These are phyloP conservation scores for Zymoseptoria crescenta DNA, from an alignment of 2,329 filamentous ascomycete species.

Conservation along the genomic window DNA sequence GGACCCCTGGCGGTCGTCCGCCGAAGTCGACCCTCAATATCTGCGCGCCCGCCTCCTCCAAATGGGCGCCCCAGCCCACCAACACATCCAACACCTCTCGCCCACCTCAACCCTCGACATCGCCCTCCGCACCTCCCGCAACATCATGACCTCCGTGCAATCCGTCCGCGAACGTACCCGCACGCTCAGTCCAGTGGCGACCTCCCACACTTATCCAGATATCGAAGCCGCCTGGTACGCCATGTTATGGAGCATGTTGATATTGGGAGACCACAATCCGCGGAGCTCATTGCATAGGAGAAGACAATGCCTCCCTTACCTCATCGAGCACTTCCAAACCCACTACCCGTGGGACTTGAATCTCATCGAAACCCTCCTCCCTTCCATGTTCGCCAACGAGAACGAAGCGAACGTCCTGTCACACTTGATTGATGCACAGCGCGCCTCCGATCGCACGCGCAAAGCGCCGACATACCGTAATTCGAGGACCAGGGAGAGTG, in stretches of 20 bases:
- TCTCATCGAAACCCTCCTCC: slow-evolving; percentile 60
- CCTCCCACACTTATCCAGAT: slow-evolving; percentile 34
- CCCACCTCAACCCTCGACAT: slow-evolving; percentile 60
- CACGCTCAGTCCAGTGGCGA: slow-evolving; percentile 23
- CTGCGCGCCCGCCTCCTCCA: slow-evolving; percentile 51
- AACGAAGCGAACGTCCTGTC: slow-evolving; percentile 48
- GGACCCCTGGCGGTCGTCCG: slow-evolving; percentile 66
- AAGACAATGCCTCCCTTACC: slow-evolving; percentile 54
- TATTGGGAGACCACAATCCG: slow-evolving; percentile 30
- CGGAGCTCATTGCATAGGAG: slow-evolving; percentile 28
- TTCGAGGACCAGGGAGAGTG: not conserved
- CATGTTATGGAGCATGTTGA: slow-evolving; percentile 60
- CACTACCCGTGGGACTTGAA: slow-evolving; percentile 64
- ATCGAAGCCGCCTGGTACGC: slow-evolving; percentile 60
- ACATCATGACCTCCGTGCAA: slow-evolving; percentile 68
- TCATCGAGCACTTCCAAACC: slow-evolving; percentile 57
- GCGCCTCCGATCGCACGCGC: slow-evolving; percentile 48
- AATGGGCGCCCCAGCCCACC: slow-evolving; percentile 36
- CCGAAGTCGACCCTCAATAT: slow-evolving; percentile 54
- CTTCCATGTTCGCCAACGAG: slow-evolving; percentile 50
- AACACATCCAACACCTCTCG: slow-evolving; percentile 49
- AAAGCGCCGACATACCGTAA: slow-evolving; percentile 32
- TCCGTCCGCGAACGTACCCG: slow-evolving; percentile 33
- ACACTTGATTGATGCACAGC: slow-evolving; percentile 49
- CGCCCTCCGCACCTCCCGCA: slow-evolving; percentile 67